phyloP scores from a whole-genome alignment of 139 green algal species.

The Trebouxia sp. region DNA sequence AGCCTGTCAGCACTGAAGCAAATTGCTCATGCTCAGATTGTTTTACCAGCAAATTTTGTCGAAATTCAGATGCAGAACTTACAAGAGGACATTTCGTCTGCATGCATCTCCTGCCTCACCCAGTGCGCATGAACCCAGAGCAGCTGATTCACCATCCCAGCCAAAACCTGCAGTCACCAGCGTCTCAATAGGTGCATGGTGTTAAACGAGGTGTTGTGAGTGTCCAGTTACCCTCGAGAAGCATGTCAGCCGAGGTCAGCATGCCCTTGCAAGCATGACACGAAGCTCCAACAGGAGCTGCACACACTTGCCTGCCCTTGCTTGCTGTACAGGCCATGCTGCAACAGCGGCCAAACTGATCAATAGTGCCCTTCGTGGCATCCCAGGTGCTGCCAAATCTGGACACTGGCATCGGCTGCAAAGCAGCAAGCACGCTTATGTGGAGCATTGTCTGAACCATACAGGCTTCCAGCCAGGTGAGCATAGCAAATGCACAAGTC shows the following conservation, averaged over 20 bases:
- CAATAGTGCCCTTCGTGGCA: not conserved
- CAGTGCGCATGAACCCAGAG: slow-evolving; percentile 32
- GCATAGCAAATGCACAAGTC: too few relatives aligned
- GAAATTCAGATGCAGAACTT: not conserved
- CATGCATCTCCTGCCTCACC: slow-evolving; percentile 38
- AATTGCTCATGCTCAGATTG: not conserved
- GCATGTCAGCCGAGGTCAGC: too few relatives aligned
- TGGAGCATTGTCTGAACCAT: too few relatives aligned
- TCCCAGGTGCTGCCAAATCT: not conserved
- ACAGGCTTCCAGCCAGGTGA: too few relatives aligned
- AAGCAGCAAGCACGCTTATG: too few relatives aligned
- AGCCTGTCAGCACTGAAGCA: not conserved
- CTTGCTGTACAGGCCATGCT: not conserved
- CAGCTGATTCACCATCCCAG: slow-evolving; percentile 35
- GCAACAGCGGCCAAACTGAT: not conserved
- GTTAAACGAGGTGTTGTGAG: too few relatives aligned
- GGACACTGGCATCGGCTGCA: not conserved
- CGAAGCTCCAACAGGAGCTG: not conserved
- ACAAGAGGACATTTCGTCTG: slow-evolving; percentile 25
- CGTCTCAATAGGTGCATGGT: too few relatives aligned
- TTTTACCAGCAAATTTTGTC: not conserved
- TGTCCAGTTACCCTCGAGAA: too few relatives aligned
- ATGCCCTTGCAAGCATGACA: too few relatives aligned
- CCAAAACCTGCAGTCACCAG: slow-evolving; percentile 9
- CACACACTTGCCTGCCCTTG: not conserved